Evolutionary conservation across 2,329 filamentous ascomycete genomes (phyloP).

Genomic region (Diaporthe destruens): DNA sequence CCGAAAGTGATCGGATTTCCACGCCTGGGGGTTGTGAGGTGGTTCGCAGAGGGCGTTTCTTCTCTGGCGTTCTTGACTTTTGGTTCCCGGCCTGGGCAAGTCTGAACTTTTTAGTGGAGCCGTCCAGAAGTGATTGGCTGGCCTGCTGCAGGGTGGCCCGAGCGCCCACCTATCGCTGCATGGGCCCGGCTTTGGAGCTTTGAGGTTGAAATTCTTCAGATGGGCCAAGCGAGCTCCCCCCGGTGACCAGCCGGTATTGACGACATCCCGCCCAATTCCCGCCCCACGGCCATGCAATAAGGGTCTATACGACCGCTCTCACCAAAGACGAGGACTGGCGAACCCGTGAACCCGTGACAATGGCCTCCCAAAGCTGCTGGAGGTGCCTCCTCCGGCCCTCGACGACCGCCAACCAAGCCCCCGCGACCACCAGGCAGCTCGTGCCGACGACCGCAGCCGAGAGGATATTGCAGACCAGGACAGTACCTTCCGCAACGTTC

Average conservation of each 20-base stretch:
- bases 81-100: conserved; percentile 20
- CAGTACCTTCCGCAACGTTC: conserved; percentile 57
- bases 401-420: conserved; percentile 46
- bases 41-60: background rate
- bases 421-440: conserved; percentile 46
- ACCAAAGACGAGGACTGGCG: conserved; percentile 24
- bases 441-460: conserved; percentile 34
- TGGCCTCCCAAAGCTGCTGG: conserved; percentile 71
- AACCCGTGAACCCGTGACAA: conserved; percentile 48
- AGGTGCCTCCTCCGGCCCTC: conserved; percentile 67
- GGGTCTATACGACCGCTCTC: background rate
- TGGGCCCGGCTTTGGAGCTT: conserved; percentile 38
- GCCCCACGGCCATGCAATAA: conserved; percentile 9
- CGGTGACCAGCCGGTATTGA: conserved; percentile 6
- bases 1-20: background rate
- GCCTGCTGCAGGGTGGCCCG: conserved; percentile 5
- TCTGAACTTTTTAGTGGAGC: conserved; percentile 36
- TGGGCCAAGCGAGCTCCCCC: conserved; percentile 32
- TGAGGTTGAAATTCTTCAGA: conserved; percentile 42
- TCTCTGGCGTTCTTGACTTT: background rate
- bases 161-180: conserved; percentile 34
- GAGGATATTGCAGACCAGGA: conserved; percentile 47
- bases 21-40: background rate
- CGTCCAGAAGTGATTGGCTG: background rate
- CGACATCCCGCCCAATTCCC: background rate